Evolutionary conservation across 148 eudicot species (phyloP).

Genomic region (Silene conica): DNA sequence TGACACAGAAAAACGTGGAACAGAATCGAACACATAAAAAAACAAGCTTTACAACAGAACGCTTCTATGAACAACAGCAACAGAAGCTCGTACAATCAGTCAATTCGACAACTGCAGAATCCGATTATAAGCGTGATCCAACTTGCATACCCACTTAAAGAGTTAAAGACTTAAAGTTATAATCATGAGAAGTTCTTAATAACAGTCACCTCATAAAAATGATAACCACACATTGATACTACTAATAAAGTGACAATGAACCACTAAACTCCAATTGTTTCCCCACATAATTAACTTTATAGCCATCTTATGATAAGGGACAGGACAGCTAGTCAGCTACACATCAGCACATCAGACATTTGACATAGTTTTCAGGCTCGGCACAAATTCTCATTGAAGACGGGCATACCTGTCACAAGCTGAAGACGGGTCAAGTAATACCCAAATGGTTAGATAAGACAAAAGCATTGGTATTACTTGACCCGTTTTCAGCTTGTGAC

Average conservation of each 20-base stretch:
- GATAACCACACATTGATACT: constrained; percentile 14
- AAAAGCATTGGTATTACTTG: no score
- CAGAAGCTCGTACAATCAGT: constrained; percentile 12
- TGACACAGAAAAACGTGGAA: no score
- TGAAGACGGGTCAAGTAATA: no score
- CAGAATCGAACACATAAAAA: no score
- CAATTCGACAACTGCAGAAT: constrained; percentile 6
- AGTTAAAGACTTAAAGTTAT: neutral
- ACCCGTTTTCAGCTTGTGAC: no score
- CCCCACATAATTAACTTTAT: constrained; percentile 5
- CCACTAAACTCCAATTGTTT: constrained; percentile 5
- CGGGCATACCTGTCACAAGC: no score
- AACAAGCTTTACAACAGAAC: neutral
- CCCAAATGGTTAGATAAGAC: no score
- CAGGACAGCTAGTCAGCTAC: no score
- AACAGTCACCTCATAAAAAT: constrained; percentile 10
- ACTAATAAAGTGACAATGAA: constrained; percentile 13
- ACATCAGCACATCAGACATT: neutral
- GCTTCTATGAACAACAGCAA: neutral
- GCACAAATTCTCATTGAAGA: no score
- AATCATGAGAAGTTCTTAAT: constrained; percentile 18
- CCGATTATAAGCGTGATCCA: constrained; percentile 17
- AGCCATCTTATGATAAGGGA: neutral
- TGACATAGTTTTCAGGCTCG: no score
- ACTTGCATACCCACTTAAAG: constrained; percentile 18